phyloP scores from a whole-genome alignment of 371 early-diverging fungal genomes.

The Apophysomyces elegans region DNA sequence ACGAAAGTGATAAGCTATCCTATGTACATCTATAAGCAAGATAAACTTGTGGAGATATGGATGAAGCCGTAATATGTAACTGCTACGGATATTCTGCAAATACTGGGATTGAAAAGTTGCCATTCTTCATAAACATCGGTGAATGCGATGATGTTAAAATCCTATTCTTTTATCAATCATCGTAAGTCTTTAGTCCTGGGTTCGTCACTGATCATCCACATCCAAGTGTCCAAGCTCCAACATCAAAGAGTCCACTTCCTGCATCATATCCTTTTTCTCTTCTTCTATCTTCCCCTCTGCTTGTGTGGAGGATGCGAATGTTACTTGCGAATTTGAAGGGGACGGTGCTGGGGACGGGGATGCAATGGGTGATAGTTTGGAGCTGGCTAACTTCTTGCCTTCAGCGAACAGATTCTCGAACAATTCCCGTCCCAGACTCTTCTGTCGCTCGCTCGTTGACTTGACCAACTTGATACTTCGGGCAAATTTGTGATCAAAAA shows the following conservation, averaged over 20 bases:
- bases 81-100: no score
- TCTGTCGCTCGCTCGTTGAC: conserved; percentile 54
- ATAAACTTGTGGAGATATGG: no score
- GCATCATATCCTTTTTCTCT: conserved; percentile 23
- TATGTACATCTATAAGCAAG: no score
- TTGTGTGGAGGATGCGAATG: conserved; percentile 8
- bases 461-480: conserved; percentile 68
- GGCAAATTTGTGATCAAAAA: conserved; percentile 70
- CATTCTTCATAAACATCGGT: no score
- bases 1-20: no score
- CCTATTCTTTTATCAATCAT: no score
- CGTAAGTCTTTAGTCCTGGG: no score
- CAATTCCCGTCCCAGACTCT: conserved; percentile 58
- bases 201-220: conserved; percentile 11
- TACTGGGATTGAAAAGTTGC: no score
- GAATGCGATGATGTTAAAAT: no score
- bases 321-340: conserved; percentile 18
- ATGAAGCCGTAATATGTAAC: no score
- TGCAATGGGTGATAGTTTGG: conserved; percentile 3
- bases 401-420: conserved; percentile 63
- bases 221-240: conserved; percentile 48
- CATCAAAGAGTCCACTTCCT: conserved; percentile 40
- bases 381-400: conserved; percentile 53
- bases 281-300: conserved; percentile 12
- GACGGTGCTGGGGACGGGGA: conserved; percentile 19